A percentile compares a stretch with the other conserved stretches of the same genome.
Conservation (phyloP, 78 protist genomes). For the Chrysochromulina tobinii region DNA sequence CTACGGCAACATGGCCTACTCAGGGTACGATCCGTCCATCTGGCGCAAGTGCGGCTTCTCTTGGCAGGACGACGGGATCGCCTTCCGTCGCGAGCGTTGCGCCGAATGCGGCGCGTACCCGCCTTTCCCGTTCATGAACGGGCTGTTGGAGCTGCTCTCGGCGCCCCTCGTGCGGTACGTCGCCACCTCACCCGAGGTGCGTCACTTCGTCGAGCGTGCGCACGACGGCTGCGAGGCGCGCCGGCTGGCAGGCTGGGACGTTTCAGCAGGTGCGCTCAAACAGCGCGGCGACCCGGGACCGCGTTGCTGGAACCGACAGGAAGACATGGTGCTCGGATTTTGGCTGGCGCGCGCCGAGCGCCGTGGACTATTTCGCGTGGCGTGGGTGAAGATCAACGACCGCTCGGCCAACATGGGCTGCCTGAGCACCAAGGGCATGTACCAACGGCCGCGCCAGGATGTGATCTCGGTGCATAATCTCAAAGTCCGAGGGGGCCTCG, state of each 20-base stretch:
- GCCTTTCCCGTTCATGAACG: slow-evolving; percentile 3
- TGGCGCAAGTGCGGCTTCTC: not conserved
- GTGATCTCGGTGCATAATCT: not conserved
- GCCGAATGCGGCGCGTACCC: not conserved
- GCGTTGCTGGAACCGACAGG: not conserved
- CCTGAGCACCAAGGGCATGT: not conserved
- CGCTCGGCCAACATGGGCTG: not conserved
- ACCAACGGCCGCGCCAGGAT: not conserved
- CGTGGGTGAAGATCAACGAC: not conserved
- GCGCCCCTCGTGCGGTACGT: not conserved
- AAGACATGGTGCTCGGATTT: not conserved
- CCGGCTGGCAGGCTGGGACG: not conserved
- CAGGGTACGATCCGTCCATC: not conserved
- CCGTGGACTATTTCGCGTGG: not conserved
- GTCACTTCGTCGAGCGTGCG: not conserved
- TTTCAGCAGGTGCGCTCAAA: no score
- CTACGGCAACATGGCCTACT: not conserved
- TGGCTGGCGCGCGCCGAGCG: not conserved
- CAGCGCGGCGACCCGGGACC: not conserved
- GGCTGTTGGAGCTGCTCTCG: not conserved
- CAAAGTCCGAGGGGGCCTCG: not conserved
- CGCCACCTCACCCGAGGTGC: not conserved
- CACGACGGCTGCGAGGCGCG: not conserved
- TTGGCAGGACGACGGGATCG: not conserved
- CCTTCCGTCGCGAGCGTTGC: not conserved